Conservation (phyloP, 2,329 filamentous ascomycete genomes). For the Fusarium sororula region DNA sequence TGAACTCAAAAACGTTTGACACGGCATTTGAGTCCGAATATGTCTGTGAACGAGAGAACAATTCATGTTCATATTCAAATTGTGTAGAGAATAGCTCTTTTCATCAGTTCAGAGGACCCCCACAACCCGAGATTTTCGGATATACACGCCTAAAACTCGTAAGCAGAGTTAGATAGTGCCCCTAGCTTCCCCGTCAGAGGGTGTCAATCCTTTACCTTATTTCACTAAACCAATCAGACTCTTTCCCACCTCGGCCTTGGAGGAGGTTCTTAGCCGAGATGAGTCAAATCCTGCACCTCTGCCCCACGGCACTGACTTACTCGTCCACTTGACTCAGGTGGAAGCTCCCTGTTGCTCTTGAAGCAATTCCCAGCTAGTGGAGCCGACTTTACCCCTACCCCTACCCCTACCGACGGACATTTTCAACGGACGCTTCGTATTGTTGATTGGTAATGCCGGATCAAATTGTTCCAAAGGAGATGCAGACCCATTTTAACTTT, state of each 20-base stretch:
- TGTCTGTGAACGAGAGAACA: background rate
- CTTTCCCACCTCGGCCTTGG: background rate
- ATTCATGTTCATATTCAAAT: background rate
- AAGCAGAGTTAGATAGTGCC: background rate
- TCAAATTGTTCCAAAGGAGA: background rate
- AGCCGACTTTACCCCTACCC: background rate
- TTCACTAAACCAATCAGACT: conserved; percentile 2
- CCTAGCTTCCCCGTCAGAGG: background rate
- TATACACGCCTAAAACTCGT: background rate
- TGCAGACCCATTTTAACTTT: conserved; percentile 20
- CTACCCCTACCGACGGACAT: background rate
- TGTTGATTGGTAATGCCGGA: conserved; percentile 27
- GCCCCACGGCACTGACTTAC: conserved; percentile 14
- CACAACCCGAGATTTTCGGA: background rate
- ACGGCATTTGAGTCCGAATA: background rate
- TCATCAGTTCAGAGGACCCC: background rate
- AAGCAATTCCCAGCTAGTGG: conserved; percentile 21
- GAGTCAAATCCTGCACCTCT: conserved; percentile 5
- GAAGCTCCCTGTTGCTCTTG: background rate
- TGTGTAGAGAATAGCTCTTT: background rate
- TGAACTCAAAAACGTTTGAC: background rate
- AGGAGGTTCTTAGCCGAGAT: conserved; percentile 5
- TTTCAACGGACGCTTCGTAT: background rate
- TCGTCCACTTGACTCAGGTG: background rate
- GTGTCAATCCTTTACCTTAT: conserved; percentile 16